Evolutionary conservation across 176 grass and related monocot genomes (phyloP).

Genomic region (Chrysopogon serrulatus): DNA sequence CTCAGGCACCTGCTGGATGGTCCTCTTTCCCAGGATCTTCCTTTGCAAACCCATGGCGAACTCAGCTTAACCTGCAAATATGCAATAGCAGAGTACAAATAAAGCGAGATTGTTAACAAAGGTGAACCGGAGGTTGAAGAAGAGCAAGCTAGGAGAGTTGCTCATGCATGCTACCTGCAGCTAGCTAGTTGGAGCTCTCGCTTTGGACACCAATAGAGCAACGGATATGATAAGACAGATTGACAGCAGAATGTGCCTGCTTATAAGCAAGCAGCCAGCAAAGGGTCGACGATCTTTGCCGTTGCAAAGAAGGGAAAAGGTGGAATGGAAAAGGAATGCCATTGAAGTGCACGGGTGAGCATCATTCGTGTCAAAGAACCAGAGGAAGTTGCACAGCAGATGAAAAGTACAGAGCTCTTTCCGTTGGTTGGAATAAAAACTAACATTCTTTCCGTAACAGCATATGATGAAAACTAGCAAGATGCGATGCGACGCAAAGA

Average conservation of each 20-base stretch:
- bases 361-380: slow-evolving; percentile 23
- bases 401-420: slow-evolving; percentile 15
- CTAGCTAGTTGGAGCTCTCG: neutral
- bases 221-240: neutral
- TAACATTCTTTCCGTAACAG: slow-evolving; percentile 20
- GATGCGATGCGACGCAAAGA: neutral
- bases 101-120: neutral
- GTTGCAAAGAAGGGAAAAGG: neutral
- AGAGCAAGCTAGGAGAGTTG: neutral
- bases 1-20: neutral
- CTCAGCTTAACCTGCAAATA: neutral
- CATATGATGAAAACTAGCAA: neutral
- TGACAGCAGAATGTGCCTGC: neutral
- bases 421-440: neutral
- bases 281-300: neutral
- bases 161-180: neutral
- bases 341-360: neutral
- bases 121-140: neutral
- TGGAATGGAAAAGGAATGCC: neutral
- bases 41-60: slow-evolving; percentile 23
- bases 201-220: neutral
- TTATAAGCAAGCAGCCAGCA: slow-evolving; percentile 21
- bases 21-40: slow-evolving; percentile 20
- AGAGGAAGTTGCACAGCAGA: slow-evolving; percentile 16
- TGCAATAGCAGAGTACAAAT: neutral